Base-by-base conservation (phyloP, 2,329 filamentous ascomycete species). In the Epichloe brachyelytri region DNA sequence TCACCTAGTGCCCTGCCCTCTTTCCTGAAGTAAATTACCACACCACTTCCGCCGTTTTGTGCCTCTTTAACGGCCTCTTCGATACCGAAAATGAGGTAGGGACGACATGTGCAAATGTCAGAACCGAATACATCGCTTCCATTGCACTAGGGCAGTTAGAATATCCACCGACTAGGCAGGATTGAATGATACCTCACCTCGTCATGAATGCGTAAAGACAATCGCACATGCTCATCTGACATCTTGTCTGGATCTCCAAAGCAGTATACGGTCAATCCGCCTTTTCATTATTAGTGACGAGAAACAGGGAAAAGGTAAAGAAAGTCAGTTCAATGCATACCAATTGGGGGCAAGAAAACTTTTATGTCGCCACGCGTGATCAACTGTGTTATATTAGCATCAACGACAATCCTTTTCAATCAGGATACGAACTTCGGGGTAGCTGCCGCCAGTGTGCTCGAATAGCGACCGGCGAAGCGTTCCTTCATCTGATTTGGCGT, bases 1-100 rank as follows among this genome's bases (percentile, higher is more conserved):
- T 98, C 93, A 49, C 93, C 93, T 6, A 97, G 74, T 38, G 91
- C 93, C 58, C 93, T 80, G 34, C 93, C 93, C 72, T 98, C 93
- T 67, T 98, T 98, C 59, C 93, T 83, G 79, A 97, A 98, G 68
- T 98, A 98, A 65, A 97, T 96, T 50, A 97, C 93, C 20, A 96
- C 88, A 51, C 91, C 91, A 59, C 85, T 91, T 46, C 91, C 91
- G 49, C 91, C 91, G 51, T 86, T 88, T 65, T 97, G 93, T 11
- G 93, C 93, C 70, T 97, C 89, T 63, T 94, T 95, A 59, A 98
- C 91, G 12, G 93, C 93, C 68, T 98, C 93, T 63, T 95, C 89
- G 55, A 98, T 94, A 54, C 93, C 93, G 65, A 94, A 97, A 63
- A 95, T 94, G 52, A 97, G 80, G 65, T 97, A 97, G 15, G 93